phyloP scores from a whole-genome alignment of 345 rosid species.

The Geranium rotundifolium region DNA sequence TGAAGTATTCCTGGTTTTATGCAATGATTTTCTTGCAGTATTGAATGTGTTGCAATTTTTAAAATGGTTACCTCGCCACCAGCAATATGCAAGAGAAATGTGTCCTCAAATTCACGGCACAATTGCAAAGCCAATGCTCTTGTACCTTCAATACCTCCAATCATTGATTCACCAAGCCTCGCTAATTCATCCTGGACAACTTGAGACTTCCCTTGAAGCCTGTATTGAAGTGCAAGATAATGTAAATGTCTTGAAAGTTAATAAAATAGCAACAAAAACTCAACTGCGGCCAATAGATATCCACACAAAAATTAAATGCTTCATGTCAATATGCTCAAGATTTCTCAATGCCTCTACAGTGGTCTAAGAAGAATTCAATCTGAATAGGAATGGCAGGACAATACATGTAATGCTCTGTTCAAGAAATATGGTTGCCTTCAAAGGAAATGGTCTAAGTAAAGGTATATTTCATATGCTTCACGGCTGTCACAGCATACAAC shows the following conservation, averaged over 20 bases:
- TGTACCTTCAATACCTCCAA: slow-evolving; percentile 82
- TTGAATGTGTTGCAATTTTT: neutral
- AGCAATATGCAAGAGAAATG: slow-evolving; percentile 77
- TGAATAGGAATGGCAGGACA: neutral
- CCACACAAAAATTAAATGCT: neutral
- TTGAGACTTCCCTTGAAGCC: slow-evolving; percentile 93
- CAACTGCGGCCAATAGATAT: neutral
- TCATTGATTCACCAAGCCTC: slow-evolving; percentile 86
- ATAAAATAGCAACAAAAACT: neutral
- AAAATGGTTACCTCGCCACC: slow-evolving; percentile 82
- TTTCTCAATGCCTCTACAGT: no score
- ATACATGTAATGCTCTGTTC: neutral
- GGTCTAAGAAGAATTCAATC: no score
- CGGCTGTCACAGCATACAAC: neutral
- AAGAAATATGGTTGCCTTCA: neutral
- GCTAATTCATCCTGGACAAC: slow-evolving; percentile 72
- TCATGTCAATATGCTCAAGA: neutral
- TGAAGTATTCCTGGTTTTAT: neutral
- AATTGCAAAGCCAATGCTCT: slow-evolving; percentile 95
- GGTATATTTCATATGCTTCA: neutral
- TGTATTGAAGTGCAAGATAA: slow-evolving; percentile 14
- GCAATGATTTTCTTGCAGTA: neutral
- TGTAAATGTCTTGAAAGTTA: slow-evolving; percentile 1
- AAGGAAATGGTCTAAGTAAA: neutral
- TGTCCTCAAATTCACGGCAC: slow-evolving; percentile 98